Conservation (phyloP, 768 basidiomycete genomes). For the Rickenella mellea region DNA sequence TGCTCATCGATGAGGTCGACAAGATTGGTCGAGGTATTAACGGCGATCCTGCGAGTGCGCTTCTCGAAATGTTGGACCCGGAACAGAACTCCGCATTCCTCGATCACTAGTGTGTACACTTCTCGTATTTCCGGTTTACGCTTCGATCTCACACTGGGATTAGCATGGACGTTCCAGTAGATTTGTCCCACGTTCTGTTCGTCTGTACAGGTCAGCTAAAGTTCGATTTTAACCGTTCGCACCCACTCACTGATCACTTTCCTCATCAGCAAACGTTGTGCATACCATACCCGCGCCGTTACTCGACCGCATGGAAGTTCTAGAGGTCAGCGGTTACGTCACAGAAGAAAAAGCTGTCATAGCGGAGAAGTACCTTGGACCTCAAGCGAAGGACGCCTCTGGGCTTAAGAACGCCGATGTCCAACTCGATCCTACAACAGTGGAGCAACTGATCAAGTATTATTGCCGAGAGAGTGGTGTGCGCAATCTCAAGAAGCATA, state of each 20-base stretch:
- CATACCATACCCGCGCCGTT: slow-evolving; percentile 92
- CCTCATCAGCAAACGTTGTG: slow-evolving; percentile 63
- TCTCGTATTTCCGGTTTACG: neutral
- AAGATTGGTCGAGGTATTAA: slow-evolving; percentile 89
- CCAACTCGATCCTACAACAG: slow-evolving; percentile 59
- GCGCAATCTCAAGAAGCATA: slow-evolving; percentile 93
- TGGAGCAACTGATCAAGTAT: slow-evolving; percentile 89
- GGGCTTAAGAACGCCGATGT: slow-evolving; percentile 85
- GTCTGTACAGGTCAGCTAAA: slow-evolving; percentile 78
- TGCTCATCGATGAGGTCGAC: slow-evolving; percentile 93
- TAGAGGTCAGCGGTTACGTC: slow-evolving; percentile 92
- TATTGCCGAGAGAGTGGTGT: slow-evolving; percentile 98
- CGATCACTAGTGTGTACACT: slow-evolving; percentile 79
- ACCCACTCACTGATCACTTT: slow-evolving; percentile 1
- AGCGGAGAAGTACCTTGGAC: slow-evolving; percentile 79
- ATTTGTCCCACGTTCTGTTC: slow-evolving; percentile 91
- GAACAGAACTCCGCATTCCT: slow-evolving; percentile 93
- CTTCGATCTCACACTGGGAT: slow-evolving; percentile 3
- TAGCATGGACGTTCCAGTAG: slow-evolving; percentile 95
- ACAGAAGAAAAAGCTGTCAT: slow-evolving; percentile 88
- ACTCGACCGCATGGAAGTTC: slow-evolving; percentile 92
- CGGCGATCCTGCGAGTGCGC: slow-evolving; percentile 85
- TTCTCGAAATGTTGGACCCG: slow-evolving; percentile 89
- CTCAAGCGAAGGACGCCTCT: slow-evolving; percentile 86
- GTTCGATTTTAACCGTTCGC: too few species aligned